Evolutionary conservation across 345 rosid genomes (phyloP).

Genomic region (Pelargonium nanum): DNA sequence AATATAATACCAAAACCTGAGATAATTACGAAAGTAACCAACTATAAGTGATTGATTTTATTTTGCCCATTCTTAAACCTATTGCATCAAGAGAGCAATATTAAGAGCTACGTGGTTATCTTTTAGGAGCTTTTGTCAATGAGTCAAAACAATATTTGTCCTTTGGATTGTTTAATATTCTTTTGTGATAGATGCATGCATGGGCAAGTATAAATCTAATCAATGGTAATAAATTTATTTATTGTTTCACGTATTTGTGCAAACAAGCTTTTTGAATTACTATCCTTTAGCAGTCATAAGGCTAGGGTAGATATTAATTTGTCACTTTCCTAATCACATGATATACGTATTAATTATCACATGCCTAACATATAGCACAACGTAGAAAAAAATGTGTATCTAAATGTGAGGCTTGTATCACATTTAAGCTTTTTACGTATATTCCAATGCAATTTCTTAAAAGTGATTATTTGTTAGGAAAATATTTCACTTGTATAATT

Average conservation of each 20-base stretch:
- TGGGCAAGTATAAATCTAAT: neutral
- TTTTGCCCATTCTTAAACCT: neutral
- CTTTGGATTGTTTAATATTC: neutral
- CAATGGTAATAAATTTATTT: neutral
- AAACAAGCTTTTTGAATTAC: conserved; percentile 9
- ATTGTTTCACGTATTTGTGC: conserved; percentile 9
- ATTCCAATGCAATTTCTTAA: no score
- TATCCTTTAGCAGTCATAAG: neutral
- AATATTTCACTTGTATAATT: no score
- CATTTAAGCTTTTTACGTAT: no score
- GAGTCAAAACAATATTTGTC: neutral
- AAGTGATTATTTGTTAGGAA: no score
- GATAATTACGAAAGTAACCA: neutral
- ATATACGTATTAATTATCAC: neutral
- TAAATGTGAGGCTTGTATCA: no score
- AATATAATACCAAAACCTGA: no score
- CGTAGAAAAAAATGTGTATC: neutral
- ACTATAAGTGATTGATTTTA: neutral
- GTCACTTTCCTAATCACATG: conserved; percentile 11
- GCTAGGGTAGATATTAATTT: conserved; percentile 11
- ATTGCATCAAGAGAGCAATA: neutral
- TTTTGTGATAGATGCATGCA: neutral
- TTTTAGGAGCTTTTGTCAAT: neutral
- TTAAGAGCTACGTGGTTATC: neutral
- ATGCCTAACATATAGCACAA: neutral